phyloP scores from a whole-genome alignment of 2,329 filamentous ascomycete species.

The Monosporascus ibericus region DNA sequence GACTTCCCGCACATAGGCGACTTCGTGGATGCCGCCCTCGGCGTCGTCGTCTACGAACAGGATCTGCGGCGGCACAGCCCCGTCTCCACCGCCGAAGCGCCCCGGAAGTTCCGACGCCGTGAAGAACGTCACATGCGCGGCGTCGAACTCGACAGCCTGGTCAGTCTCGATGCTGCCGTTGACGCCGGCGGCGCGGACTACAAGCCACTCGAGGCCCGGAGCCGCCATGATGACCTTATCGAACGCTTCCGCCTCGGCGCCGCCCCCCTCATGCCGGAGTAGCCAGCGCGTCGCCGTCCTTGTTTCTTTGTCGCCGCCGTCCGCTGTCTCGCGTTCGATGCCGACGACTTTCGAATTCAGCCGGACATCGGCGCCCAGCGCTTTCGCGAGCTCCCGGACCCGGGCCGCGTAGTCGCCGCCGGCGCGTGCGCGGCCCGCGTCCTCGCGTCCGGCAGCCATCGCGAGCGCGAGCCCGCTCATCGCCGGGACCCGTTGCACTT shows the following conservation, averaged over 20 bases:
- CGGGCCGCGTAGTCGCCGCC: constrained; percentile 13
- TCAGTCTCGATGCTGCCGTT: background rate
- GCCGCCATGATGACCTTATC: constrained; percentile 14
- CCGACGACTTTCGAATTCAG: constrained; percentile 6
- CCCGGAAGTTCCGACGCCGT: constrained; percentile 5
- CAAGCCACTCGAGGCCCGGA: background rate
- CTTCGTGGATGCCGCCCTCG: constrained; percentile 3
- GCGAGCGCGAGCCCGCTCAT: constrained; percentile 12
- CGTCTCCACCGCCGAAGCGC: constrained; percentile 1
- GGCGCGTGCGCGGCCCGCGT: constrained; percentile 9
- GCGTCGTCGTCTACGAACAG: constrained; percentile 6
- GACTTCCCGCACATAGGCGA: constrained; percentile 10
- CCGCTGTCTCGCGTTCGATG: constrained; percentile 10
- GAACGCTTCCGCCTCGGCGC: constrained; percentile 6
- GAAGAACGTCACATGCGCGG: constrained; percentile 10
- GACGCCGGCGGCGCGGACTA: background rate
- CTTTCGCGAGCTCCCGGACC: constrained; percentile 6
- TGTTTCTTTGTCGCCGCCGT: background rate
- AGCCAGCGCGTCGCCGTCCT: constrained; percentile 9
- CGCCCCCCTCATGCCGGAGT: constrained; percentile 3
- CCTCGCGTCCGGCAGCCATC: constrained; percentile 14
- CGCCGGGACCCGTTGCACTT: background rate
- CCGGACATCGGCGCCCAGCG: constrained; percentile 3
- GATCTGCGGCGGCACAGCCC: constrained; percentile 3
- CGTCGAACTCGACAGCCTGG: constrained; percentile 10